A percentile compares a stretch with the other conserved stretches of the same genome.
These are phyloP conservation scores for Fusarium clavum DNA, from an alignment of 2,329 filamentous ascomycete species.

Conservation along the genomic window DNA sequence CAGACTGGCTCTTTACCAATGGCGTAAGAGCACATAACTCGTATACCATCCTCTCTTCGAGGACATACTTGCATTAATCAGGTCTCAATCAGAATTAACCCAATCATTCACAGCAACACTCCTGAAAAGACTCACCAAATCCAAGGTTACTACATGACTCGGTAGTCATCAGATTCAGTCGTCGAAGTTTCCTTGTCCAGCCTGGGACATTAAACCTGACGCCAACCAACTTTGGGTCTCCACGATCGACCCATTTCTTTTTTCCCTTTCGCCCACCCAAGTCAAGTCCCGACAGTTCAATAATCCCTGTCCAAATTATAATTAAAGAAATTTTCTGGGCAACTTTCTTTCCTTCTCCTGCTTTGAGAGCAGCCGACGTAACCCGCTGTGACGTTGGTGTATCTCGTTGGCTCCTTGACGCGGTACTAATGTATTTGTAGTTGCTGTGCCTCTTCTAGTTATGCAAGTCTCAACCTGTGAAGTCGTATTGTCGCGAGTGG, in stretches of 20 bases:
- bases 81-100: not conserved
- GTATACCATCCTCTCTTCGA: not conserved
- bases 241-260: conserved; percentile 39
- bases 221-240: conserved; percentile 20
- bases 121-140: not conserved
- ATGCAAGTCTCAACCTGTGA: conserved; percentile 10
- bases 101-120: not conserved
- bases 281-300: conserved; percentile 20
- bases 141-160: conserved; percentile 35
- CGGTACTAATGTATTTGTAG: not conserved
- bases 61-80: not conserved
- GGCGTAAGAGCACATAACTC: conserved; percentile 9
- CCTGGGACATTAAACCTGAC: conserved; percentile 12
- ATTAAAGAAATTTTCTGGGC: conserved; percentile 9
- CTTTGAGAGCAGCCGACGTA: conserved; percentile 3
- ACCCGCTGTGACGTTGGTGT: not conserved
- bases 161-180: conserved; percentile 31
- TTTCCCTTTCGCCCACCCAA: not conserved
- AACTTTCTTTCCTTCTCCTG: not conserved
- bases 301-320: conserved; percentile 23
- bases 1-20: conserved; percentile 5
- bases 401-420: not conserved
- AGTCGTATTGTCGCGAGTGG: conserved; percentile 5
- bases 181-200: conserved; percentile 29
- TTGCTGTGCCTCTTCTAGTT: conserved; percentile 14